A percentile compares a stretch with the other conserved stretches of the same genome.
Conservation (phyloP, 176 grass and related monocot genomes). For the Bothriochloa decipiens region DNA sequence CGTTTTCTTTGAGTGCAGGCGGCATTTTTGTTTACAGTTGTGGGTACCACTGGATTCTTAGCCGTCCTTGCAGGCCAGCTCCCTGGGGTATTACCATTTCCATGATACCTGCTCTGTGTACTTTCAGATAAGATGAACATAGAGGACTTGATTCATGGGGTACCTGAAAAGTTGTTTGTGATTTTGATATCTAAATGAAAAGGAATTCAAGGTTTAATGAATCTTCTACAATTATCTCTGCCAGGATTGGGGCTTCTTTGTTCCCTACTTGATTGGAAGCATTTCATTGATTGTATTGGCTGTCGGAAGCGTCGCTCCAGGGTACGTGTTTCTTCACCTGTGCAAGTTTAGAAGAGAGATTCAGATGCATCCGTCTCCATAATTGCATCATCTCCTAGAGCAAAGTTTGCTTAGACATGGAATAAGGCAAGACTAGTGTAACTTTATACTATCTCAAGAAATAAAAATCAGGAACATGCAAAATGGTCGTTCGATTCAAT, state of each 20-base stretch:
- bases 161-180: not conserved
- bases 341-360: not conserved
- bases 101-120: not conserved
- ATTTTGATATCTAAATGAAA: not conserved
- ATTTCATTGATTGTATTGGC: conserved; percentile 87
- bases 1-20: conserved; percentile 47
- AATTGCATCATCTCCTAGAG: not conserved
- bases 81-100: conserved; percentile 67
- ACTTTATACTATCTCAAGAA: not conserved
- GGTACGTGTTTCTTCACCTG: conserved; percentile 54
- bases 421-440: not conserved
- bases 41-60: conserved; percentile 77
- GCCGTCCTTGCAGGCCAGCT: conserved; percentile 83
- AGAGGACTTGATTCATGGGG: not conserved
- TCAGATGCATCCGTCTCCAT: not conserved
- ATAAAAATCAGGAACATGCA: not conserved
- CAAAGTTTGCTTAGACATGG: not conserved
- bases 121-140: conserved; percentile 18
- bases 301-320: conserved; percentile 80
- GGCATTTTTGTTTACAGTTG: conserved; percentile 90
- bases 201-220: not conserved
- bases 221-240: conserved; percentile 4
- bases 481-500: not conserved
- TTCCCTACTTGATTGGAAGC: conserved; percentile 88
- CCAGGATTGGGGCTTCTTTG: conserved; percentile 98